These are phyloP conservation scores for Phytopythium helicoides DNA, from an alignment of 352 stramenopile genomes.

Conservation along the genomic window DNA sequence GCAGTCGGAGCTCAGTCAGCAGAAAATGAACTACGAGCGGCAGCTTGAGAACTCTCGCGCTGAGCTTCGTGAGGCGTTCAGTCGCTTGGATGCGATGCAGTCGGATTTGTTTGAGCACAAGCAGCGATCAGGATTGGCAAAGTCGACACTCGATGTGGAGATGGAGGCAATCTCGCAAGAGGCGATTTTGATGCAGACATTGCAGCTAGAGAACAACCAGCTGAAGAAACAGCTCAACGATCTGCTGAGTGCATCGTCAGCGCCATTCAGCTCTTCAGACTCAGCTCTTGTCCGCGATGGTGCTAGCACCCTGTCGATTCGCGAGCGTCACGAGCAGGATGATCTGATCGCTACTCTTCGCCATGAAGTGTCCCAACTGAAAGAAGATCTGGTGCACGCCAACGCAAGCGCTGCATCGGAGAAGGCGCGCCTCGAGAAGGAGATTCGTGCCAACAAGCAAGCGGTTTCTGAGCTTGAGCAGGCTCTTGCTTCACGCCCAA, in stretches of 20 bases:
- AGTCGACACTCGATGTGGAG: constrained; percentile 73
- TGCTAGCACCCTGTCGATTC: constrained; percentile 7
- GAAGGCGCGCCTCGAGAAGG: constrained; percentile 25
- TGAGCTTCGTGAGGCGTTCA: constrained; percentile 64
- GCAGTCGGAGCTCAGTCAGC: constrained; percentile 72
- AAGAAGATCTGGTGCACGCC: constrained; percentile 33
- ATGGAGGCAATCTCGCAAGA: constrained; percentile 89
- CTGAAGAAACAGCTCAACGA: constrained; percentile 87
- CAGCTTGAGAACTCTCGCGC: constrained; percentile 54
- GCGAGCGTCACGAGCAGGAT: constrained; percentile 60
- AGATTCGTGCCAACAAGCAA: constrained; percentile 25
- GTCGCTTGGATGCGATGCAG: constrained; percentile 86
- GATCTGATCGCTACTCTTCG: constrained; percentile 40
- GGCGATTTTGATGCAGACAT: constrained; percentile 62
- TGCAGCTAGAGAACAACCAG: constrained; percentile 81
- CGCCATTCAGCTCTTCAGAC: background rate
- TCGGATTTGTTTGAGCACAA: constrained; percentile 91
- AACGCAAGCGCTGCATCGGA: constrained; percentile 24
- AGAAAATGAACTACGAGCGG: constrained; percentile 72
- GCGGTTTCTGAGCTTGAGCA: constrained; percentile 28
- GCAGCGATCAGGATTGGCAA: constrained; percentile 56
- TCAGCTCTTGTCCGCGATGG: constrained; percentile 5
- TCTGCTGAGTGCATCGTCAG: constrained; percentile 31
- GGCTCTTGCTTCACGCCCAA: constrained; percentile 67
- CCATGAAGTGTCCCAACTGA: constrained; percentile 60